Base-by-base conservation (phyloP, 2,329 filamentous ascomycete species). In the Sclerotinia subarctica region DNA sequence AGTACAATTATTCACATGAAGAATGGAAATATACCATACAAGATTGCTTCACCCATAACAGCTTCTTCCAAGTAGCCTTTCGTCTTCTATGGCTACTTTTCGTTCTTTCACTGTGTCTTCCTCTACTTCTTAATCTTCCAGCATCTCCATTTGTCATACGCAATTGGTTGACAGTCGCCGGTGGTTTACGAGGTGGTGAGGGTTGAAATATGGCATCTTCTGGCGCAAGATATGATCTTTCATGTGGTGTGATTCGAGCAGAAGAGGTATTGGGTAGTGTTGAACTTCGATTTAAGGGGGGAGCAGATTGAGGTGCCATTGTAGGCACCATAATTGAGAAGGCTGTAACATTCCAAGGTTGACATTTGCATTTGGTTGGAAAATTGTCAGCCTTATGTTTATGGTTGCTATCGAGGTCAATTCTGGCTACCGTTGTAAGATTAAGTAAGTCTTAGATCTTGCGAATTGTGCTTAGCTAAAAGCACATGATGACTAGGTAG, bases 1-100 rank as follows among this genome's bases (percentile, higher is more conserved):
- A 77, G 71, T 67, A 71, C 19, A 29, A 51, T 56, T 8, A 17
- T 21, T 49, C 49, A 32, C 26, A 32, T 66, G 64, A 44, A 46
- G 59, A 24, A 62, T 51, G 21, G 26, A 24, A 13, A 32, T 64
- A 51, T 44, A 58, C 49, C 88, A 72, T 82, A 94, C 91, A 97
- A 46, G 91, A 92, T 78, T 98, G 95, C 80, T 96, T 97, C 76
- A 99, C 94, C 95, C 95, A 99, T 67, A 99, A 85, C 72, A 99
- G 81, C 82, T 98, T 98, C 84, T 96, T 96, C 92, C 94, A 98
- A 15, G 87, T 87, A 63, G 88, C 86, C 76, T 89, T 92, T 72
- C 89, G 84, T 74, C 88, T 84, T 58, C 90, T 71, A 69, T 84
- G 80, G 32, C 80, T 78, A 70, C 83, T 88, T 67, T 92, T 71